phyloP scores from a whole-genome alignment of 2,329 filamentous ascomycete species.

The Didymella segeticola region DNA sequence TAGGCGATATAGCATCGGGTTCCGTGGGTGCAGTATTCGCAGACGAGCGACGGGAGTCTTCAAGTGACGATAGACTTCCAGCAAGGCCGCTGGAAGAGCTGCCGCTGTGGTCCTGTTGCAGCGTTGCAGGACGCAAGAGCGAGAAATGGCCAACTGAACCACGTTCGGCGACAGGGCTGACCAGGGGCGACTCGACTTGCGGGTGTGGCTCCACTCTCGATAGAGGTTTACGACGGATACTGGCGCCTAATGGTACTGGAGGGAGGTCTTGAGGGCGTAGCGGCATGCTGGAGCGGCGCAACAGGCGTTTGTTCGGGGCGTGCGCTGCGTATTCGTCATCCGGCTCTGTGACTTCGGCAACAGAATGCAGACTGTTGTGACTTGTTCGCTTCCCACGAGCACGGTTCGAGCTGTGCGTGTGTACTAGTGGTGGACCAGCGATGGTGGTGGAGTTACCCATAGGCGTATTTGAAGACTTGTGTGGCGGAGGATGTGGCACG shows the following conservation, averaged over 20 bases:
- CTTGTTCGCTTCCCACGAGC: slow-evolving; percentile 43
- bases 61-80: slow-evolving; percentile 6
- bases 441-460: slow-evolving; percentile 31
- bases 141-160: slow-evolving; percentile 25
- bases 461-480: slow-evolving; percentile 16
- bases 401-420: slow-evolving; percentile 45
- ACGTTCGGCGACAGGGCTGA: slow-evolving; percentile 25
- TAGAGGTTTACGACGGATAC: slow-evolving; percentile 38
- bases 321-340: slow-evolving; percentile 33
- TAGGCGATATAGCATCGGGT: slow-evolving; percentile 19
- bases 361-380: slow-evolving; percentile 40
- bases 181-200: slow-evolving; percentile 19
- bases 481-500: slow-evolving; percentile 1
- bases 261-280: slow-evolving; percentile 20
- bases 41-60: slow-evolving; percentile 17
- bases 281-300: slow-evolving; percentile 17
- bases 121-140: slow-evolving; percentile 33
- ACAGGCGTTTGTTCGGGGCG: slow-evolving; percentile 14
- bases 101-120: slow-evolving; percentile 28
- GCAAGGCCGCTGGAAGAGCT: slow-evolving; percentile 35
- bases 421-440: slow-evolving; percentile 35
- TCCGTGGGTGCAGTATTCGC: slow-evolving; percentile 19
- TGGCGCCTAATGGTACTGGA: slow-evolving; percentile 20
- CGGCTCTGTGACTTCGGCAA: slow-evolving; percentile 43
- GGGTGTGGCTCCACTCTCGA: background rate